Percentiles rank a stretch among this genome's conserved stretches.
Conservation (phyloP, 192 early-diverging fungal genomes). For the Dispira parvispora region DNA sequence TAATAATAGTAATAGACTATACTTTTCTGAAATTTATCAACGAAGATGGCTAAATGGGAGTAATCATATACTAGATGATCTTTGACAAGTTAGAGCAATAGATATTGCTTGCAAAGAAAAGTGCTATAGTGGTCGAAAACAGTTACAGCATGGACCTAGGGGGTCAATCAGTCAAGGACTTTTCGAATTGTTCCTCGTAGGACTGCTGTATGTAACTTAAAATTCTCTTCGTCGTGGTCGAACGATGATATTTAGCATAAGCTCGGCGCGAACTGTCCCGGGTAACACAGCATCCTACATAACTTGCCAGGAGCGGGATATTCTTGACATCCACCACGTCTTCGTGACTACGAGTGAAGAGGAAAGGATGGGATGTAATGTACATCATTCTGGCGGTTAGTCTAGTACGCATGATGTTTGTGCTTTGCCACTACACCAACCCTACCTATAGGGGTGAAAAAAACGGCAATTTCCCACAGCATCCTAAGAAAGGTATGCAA, state of each 20-base stretch:
- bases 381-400: no score
- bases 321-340: background rate
- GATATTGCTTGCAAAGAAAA: no score
- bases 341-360: background rate
- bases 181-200: background rate
- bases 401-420: no score
- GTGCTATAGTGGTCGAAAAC: no score
- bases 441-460: background rate
- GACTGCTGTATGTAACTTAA: background rate
- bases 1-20: no score
- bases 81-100: no score
- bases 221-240: background rate
- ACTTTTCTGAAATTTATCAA: no score
- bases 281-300: slow-evolving; percentile 8
- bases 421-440: background rate
- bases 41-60: no score
- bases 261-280: background rate
- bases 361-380: background rate
- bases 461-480: background rate
- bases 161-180: no score
- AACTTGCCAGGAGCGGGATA: slow-evolving; percentile 2
- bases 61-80: no score
- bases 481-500: background rate
- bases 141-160: no score
- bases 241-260: background rate